Evolutionary conservation across 495 filamentous ascomycete species (phyloP), one percentile per base, ranked within the genome.

Genomic region (Rostrohypoxylon terebratum): DNA sequence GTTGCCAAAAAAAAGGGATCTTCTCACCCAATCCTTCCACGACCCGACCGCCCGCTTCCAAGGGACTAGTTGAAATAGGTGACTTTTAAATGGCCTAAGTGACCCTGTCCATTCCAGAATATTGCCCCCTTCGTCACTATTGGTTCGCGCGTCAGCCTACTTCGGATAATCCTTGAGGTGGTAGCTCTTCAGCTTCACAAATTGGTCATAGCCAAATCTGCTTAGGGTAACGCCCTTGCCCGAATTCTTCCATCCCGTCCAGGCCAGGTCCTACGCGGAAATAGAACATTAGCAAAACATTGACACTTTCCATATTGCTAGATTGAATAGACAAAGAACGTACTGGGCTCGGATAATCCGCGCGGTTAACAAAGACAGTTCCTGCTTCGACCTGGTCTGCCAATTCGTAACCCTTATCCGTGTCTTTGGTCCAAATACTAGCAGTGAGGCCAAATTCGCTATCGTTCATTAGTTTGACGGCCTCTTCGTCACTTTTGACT

Each of bases 391-490:
- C 89, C 31, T 87, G 83, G 59, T 97, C 91, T 13, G 90, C 89
- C 33, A 99, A 80, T 72, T 90, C 85, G 66, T 94, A 90, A n/a
- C 91, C 96, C 68, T 84, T 88, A 4, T 80, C 84, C 2, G 90
- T 87, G 74, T 98, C 94, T 77, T 97, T 97, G 16, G 96, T 98
- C 96, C 96, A 99, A 42, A 99, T 93, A 75, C 94, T 97, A n/a
- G 94, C 95, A 1, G 96, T 98, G 60, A 99, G 84, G 1, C 96
- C 96, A 76, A 96, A 96, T 62, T 97, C 89, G 79, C 92, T 95
- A 72, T 98, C 94, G 71, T 99, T 99, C 94, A 98, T 98, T 54
- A 97, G 78, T 38, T 82, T 71, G 45, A 98, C 81, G 1, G 96
- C 96, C 77, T 98, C 93, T 13, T 87, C 87, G 66, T 99, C 96